Percentiles rank a stretch among this genome's conserved stretches.
phyloP scores from a whole-genome alignment of 164 flowering plant species.

The Umbellularia californica region DNA sequence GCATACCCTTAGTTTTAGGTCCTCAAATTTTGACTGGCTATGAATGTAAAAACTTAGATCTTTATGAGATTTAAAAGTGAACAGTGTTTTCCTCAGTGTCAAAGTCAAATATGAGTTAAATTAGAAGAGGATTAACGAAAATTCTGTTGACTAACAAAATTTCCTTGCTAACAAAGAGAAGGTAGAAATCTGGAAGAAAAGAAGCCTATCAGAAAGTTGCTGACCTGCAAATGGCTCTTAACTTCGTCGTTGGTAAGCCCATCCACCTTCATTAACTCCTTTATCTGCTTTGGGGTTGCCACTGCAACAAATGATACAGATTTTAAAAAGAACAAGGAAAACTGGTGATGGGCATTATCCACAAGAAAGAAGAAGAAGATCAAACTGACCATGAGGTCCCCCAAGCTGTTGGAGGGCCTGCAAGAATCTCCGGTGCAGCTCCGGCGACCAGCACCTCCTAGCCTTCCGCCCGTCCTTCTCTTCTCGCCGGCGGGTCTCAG shows the following conservation, averaged over 20 bases:
- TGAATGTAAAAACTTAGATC: too few species aligned
- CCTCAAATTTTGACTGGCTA: too few species aligned
- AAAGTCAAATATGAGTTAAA: too few species aligned
- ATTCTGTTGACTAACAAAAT: too few species aligned
- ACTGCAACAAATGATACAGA: conserved; percentile 29
- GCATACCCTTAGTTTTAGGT: too few species aligned
- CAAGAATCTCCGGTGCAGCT: conserved; percentile 72
- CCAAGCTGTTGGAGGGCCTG: conserved; percentile 86
- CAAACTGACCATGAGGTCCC: conserved; percentile 70
- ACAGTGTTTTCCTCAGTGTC: too few species aligned
- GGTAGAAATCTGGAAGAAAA: not conserved
- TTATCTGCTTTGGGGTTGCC: conserved; percentile 94
- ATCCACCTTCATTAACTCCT: conserved; percentile 94
- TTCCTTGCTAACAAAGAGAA: too few species aligned
- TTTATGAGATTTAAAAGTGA: too few species aligned
- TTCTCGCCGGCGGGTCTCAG: conserved; percentile 24
- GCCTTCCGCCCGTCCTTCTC: conserved; percentile 53
- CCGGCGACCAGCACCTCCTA: conserved; percentile 90
- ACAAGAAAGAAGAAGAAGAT: not conserved
- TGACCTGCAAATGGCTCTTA: conserved; percentile 95
- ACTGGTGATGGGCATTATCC: not conserved
- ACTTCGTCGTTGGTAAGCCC: conserved; percentile 97
- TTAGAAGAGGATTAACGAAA: too few species aligned
- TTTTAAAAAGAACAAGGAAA: not conserved
- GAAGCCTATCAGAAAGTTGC: not conserved